Evolutionary conservation across 2,329 filamentous ascomycete genomes (phyloP).

Genomic region (Elsinoe australis): DNA sequence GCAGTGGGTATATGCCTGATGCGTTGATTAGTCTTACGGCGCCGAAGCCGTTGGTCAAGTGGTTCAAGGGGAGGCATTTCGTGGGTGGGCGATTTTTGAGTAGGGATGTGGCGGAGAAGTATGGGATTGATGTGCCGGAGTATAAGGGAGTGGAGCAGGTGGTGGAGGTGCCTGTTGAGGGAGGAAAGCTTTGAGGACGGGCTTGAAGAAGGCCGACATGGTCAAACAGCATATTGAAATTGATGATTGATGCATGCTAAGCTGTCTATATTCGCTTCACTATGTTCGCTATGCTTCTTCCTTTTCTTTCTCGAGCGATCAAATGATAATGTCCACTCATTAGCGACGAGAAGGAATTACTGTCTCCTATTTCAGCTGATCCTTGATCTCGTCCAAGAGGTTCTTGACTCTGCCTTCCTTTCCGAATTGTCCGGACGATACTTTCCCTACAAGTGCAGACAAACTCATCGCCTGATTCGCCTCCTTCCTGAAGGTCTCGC

Average conservation of each 20-base stretch:
- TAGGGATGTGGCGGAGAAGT: slow-evolving; percentile 71
- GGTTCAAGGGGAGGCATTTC: slow-evolving; percentile 84
- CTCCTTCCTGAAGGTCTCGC: slow-evolving; percentile 52
- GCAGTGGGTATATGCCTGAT: slow-evolving; percentile 70
- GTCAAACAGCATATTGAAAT: too few species aligned
- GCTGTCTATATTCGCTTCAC: too few species aligned
- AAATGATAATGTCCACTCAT: neutral
- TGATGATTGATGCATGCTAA: neutral
- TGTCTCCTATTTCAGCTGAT: slow-evolving; percentile 32
- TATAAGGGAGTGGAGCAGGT: slow-evolving; percentile 87
- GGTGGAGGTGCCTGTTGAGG: slow-evolving; percentile 57
- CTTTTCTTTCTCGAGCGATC: neutral
- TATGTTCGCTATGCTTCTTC: slow-evolving; percentile 15
- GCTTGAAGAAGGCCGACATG: too few species aligned
- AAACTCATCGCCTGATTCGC: slow-evolving; percentile 53
- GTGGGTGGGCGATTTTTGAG: slow-evolving; percentile 85
- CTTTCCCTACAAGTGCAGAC: slow-evolving; percentile 43
- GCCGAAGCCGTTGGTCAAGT: slow-evolving; percentile 79
- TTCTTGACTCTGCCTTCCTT: slow-evolving; percentile 55
- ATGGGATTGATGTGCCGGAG: slow-evolving; percentile 70
- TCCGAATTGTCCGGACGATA: slow-evolving; percentile 43
- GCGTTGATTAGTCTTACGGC: slow-evolving; percentile 84
- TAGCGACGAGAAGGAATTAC: neutral
- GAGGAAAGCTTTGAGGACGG: slow-evolving; percentile 47
- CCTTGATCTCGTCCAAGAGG: slow-evolving; percentile 52